Evolutionary conservation across 2,329 filamentous ascomycete genomes (phyloP), one percentile per base, ranked within the genome.

Genomic region (Aspergillus hiratsukae): DNA sequence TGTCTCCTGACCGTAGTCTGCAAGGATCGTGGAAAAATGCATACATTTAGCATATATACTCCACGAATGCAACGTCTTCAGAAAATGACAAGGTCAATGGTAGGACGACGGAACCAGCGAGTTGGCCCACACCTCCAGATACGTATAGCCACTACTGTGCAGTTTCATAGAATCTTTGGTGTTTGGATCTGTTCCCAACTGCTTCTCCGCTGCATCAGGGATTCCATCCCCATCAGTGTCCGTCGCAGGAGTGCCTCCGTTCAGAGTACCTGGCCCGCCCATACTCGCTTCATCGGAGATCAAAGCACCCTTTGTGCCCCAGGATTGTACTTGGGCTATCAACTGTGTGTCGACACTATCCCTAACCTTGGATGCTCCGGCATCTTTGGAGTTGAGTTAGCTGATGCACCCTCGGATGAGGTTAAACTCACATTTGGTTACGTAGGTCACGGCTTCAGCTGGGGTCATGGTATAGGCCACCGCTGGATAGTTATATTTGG

Each of bases 211-310:
- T 53, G 57, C 58, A 28, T 62, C 55, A 6, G 60, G 60, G 17
- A 62, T 62, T 3, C 60, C 60, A 49, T 62, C 60, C 25, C 60
- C 58, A 43, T 62, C 60, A 17, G 55, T 60, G 43, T 62, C 60
- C 5, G 50, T 55, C 3, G 46, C 46, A 3, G 55, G 11, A 8
- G 49, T 48, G 2, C 60, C 58, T 29, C 56, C 49, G 17, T 62
- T 50, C n/a, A 62, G 49, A 41, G 60, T 54, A 1, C 60, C 60
- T 1, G 56, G 45, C 4, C 60, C 58, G 19, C 60, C 58, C 56
- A 62, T 58, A 10, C 51, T 49, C 7, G 48, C 55, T 51, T 62
- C 60, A 45, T 62, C 56, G 10, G 58, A 62, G 48, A 62, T 62
- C 25, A 62, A 31, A 3, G 29, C 58, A 6, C 60, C 58, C 10